Evolutionary conservation across 2,329 filamentous ascomycete species (phyloP), one percentile per base, ranked within the genome.

Genomic region (Scedosporium minutisporum): DNA sequence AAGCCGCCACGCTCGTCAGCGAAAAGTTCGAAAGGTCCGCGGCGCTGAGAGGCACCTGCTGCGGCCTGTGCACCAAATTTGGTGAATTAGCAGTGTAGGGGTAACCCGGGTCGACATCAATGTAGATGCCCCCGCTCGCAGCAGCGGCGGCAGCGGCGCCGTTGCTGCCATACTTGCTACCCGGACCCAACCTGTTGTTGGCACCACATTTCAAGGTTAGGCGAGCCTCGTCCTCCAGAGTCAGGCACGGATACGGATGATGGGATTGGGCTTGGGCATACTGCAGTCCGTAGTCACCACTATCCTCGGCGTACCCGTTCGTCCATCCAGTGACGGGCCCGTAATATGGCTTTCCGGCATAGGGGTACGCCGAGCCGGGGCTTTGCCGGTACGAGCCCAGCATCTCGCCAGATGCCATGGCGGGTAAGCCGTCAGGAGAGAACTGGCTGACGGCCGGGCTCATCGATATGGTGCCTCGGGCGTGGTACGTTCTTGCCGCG

Each of bases 1-100:
- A 75, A 0, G 76, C 74, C 5, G 76, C 75, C 62, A 78, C 75
- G 48, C 71, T 70, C 0, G 75, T 74, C n/a, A 78, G 70, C 6
- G 75, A 76, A 64, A 78, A 76, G 51, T 69, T 73, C 3, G 74
- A 69, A 6, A 72, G 67, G 10, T 76, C 75, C 46, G 68, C 68
- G 1, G 69, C 16, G 42, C 57, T 68, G 1, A 63, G 61, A 21
- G 27, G 21, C 7, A n/a, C 44, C 10, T 10, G 25, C 1, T 69
- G 62, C 4, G 74, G 73, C 1, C 76, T 74, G 46, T 76, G 75
- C 6, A 74, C 70, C n/a, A 78, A 67, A 38, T 65, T 65, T 3
- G 66, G 48, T 27, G 60, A 65, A 58, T 62, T 61, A 71, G 3
- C 67, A 66, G 62, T 27, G 33, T 77, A 78, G 3, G 70, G 69